A percentile compares a stretch with the other conserved stretches of the same genome.
Evolutionary conservation across 768 basidiomycete species (phyloP).

Genomic region (Scleroderma bovista): DNA sequence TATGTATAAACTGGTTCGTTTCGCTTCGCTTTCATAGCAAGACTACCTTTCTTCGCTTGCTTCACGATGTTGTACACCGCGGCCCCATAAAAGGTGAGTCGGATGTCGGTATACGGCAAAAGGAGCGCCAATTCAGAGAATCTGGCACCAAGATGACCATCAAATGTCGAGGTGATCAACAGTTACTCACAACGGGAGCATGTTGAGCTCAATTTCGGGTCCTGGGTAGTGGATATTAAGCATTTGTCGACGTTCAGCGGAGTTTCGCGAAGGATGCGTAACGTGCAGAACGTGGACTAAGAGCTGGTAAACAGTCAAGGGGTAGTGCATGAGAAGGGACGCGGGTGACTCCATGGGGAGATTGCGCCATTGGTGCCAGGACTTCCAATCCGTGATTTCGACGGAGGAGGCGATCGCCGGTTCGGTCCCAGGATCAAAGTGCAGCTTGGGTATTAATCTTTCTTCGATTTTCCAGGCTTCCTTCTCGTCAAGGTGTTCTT

Average conservation of each 20-base stretch:
- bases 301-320: constrained; percentile 37
- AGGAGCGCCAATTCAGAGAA: constrained; percentile 43
- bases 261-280: constrained; percentile 18
- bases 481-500: constrained; percentile 26
- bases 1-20: constrained; percentile 31
- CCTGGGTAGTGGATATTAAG: constrained; percentile 35
- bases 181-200: constrained; percentile 34
- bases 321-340: constrained; percentile 40
- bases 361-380: constrained; percentile 42
- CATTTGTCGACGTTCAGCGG: constrained; percentile 17
- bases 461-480: constrained; percentile 34
- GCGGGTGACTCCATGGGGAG: constrained; percentile 39
- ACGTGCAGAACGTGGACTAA: constrained; percentile 31
- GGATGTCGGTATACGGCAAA: constrained; percentile 40
- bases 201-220: constrained; percentile 35
- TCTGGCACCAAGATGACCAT: constrained; percentile 15
- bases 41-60: constrained; percentile 26
- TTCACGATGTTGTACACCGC: constrained; percentile 27
- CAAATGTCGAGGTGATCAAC: not conserved
- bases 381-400: constrained; percentile 35
- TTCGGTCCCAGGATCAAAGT: constrained; percentile 24
- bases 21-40: constrained; percentile 27
- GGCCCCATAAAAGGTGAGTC: constrained; percentile 36
- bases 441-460: constrained; percentile 30
- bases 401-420: constrained; percentile 20